Percentiles rank a stretch among this genome's conserved stretches.
Evolutionary conservation across 2,329 filamentous ascomycete genomes (phyloP).

Genomic region (Fusarium begoniae): DNA sequence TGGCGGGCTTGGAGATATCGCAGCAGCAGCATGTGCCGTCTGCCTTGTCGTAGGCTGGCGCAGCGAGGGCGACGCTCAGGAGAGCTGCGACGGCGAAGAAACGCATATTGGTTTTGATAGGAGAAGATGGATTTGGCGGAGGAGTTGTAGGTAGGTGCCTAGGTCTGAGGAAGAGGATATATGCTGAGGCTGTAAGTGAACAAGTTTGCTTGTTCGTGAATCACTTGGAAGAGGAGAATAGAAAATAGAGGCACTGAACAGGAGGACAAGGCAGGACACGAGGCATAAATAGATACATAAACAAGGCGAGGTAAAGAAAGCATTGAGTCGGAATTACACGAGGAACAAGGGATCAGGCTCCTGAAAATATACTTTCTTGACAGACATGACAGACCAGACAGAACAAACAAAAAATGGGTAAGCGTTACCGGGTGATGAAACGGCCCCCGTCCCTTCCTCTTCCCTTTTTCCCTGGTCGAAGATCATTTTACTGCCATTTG

Average conservation of each 20-base stretch:
- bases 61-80: slow-evolving; percentile 34
- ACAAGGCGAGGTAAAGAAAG: not conserved
- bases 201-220: slow-evolving; percentile 7
- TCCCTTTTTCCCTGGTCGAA: no score
- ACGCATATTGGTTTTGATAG: slow-evolving; percentile 30
- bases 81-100: slow-evolving; percentile 37
- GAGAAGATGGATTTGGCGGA: not conserved
- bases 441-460: not conserved
- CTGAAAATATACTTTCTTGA: slow-evolving; percentile 11
- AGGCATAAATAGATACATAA: not conserved
- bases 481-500: not conserved
- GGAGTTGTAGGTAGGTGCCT: not conserved
- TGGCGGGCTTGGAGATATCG: slow-evolving; percentile 36
- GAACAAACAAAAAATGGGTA: slow-evolving; percentile 19
- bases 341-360: not conserved
- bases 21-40: slow-evolving; percentile 48
- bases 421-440: slow-evolving; percentile 20
- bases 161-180: not conserved
- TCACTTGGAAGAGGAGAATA: not conserved
- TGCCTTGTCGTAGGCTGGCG: slow-evolving; percentile 23
- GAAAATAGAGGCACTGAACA: not conserved
- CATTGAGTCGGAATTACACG: not conserved
- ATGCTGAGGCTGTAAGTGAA: slow-evolving; percentile 1
- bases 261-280: not conserved
- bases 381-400: not conserved